phyloP scores from a whole-genome alignment of 441 rosid species.

The Gossypium trilobum region DNA sequence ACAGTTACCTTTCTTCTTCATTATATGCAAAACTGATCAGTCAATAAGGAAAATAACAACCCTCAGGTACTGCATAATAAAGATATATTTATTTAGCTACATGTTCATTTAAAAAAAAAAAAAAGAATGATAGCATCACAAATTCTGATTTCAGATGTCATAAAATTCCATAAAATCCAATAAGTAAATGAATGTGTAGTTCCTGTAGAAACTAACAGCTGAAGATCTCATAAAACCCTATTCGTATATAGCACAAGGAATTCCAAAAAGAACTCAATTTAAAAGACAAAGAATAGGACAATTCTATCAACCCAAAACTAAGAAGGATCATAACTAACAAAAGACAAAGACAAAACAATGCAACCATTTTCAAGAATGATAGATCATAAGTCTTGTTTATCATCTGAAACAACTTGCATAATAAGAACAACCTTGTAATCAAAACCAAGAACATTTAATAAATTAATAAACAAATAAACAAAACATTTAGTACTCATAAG shows the following conservation, averaged over 20 bases:
- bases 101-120: no score
- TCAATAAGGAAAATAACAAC: constrained; percentile 11
- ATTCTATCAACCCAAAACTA: constrained; percentile 12
- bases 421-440: constrained; percentile 11
- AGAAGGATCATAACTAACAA: background rate
- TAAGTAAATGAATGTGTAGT: background rate
- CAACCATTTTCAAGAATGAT: background rate
- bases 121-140: background rate
- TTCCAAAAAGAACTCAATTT: background rate
- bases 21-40: constrained; percentile 16
- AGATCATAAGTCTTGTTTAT: constrained; percentile 10
- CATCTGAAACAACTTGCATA: constrained; percentile 12
- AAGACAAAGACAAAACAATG: constrained; percentile 4
- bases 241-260: background rate
- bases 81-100: constrained; percentile 6
- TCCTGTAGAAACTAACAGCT: background rate
- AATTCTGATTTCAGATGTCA: background rate
- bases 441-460: background rate
- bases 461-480: background rate
- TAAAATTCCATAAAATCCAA: background rate
- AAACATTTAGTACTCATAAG: background rate
- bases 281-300: background rate
- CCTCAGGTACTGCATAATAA: constrained; percentile 13
- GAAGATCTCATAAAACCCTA: background rate
- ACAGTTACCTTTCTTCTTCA: constrained; percentile 14